Evolutionary conservation across 2,329 filamentous ascomycete species (phyloP).

Genomic region (Orbilia ellipsospora): DNA sequence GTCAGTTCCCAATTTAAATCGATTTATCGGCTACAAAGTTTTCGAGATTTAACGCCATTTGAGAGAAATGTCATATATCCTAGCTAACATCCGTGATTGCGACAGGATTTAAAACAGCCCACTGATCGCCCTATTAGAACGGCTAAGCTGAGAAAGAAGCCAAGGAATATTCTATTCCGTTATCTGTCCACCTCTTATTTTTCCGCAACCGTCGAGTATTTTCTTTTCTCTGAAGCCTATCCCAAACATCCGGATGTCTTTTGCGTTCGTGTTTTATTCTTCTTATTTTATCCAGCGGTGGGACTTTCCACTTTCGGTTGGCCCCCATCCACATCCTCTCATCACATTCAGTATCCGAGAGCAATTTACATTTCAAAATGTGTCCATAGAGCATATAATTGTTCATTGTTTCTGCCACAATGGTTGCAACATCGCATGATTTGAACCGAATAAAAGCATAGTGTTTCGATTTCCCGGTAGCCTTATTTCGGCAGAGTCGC

Average conservation of each 20-base stretch:
- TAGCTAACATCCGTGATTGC: too few species aligned
- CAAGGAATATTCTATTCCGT: conserved; percentile 81
- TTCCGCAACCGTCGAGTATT: conserved; percentile 75
- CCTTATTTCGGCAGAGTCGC: conserved; percentile 88
- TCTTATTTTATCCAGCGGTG: conserved; percentile 88
- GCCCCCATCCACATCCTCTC: conserved; percentile 88
- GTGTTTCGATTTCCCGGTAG: conserved; percentile 90
- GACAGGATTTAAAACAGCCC: too few species aligned
- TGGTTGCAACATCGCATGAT: conserved; percentile 80
- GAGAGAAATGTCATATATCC: too few species aligned
- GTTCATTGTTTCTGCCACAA: conserved; percentile 96
- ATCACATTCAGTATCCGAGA: conserved; percentile 66
- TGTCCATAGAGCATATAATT: conserved; percentile 96
- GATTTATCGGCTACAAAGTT: too few species aligned
- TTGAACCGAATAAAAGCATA: conserved; percentile 93
- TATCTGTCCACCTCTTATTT: conserved; percentile 77
- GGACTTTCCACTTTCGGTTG: conserved; percentile 86
- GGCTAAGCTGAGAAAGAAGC: conserved; percentile 56
- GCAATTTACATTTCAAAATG: conserved; percentile 85
- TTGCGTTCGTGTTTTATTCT: conserved; percentile 79
- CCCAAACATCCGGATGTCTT: conserved; percentile 80
- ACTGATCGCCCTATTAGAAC: neutral
- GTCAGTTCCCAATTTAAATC: too few species aligned
- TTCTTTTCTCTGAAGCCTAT: conserved; percentile 78
- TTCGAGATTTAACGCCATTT: too few species aligned